Percentiles rank a stretch among this genome's conserved stretches.
phyloP scores from a whole-genome alignment of 805 yeast species.

The Candida rishiriensis region DNA sequence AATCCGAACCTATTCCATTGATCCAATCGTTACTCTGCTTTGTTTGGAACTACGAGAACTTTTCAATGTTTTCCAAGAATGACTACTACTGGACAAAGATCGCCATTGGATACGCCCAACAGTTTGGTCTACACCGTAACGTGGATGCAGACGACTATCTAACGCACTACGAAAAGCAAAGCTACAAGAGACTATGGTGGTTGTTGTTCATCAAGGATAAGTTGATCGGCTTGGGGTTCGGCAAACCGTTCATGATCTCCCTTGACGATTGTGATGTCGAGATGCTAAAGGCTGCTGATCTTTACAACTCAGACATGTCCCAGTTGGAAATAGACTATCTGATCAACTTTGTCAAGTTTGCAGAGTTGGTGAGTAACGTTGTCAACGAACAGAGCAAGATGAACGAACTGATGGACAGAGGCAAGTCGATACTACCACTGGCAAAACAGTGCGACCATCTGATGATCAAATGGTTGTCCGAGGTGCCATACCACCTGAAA shows the following conservation, averaged over 20 bases:
- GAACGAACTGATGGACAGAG: conserved; percentile 52
- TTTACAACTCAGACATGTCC: conserved; percentile 49
- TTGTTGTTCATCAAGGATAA: conserved; percentile 67
- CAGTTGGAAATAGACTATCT: conserved; percentile 50
- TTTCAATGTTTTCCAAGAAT: conserved; percentile 43
- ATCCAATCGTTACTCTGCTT: conserved; percentile 49
- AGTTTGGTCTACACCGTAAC: conserved; percentile 66
- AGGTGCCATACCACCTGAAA: conserved; percentile 57
- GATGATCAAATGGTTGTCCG: conserved; percentile 72
- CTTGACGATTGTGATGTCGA: conserved; percentile 73
- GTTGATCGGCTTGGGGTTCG: conserved; percentile 64
- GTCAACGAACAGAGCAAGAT: conserved; percentile 67
- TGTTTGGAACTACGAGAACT: conserved; percentile 20
- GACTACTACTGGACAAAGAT: conserved; percentile 72
- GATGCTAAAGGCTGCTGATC: conserved; percentile 65
- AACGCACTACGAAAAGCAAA: conserved; percentile 18
- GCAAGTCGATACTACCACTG: conserved; percentile 35
- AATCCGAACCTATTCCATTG: conserved; percentile 58
- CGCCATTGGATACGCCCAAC: conserved; percentile 69
- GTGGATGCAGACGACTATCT: conserved; percentile 9
- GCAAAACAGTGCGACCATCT: conserved; percentile 65
- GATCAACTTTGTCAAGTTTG: conserved; percentile 59
- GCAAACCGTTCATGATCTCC: conserved; percentile 65
- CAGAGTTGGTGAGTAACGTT: conserved; percentile 67
- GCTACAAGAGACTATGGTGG: conserved; percentile 55